Base-by-base conservation (phyloP, 768 basidiomycete species). In the Mycena venus region DNA sequence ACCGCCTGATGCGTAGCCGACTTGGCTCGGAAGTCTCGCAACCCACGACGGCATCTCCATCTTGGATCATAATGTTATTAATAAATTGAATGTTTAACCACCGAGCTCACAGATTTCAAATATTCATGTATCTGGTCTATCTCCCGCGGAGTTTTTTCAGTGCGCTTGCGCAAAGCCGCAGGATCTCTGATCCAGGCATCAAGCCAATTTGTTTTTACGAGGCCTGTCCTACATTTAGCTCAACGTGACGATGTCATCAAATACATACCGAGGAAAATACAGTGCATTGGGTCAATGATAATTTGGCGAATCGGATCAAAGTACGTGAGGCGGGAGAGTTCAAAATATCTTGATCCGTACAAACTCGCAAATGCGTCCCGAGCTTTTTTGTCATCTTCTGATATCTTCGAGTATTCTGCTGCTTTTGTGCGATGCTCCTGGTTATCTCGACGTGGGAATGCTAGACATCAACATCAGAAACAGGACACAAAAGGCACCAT, bases 251-350 rank as follows among this genome's bases (percentile, higher is more conserved):
- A 55, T n/a, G n/a, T n/a, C 19, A 19, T 66, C 23, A 56, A 44
- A 17, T 19, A 56, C 55, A 5, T 36, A 58, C 67, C 67, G 19
- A 68, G 67, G 36, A 68, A 68, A 7, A 68, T 34, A 23, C 56
- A 59, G 47, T 82, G 79, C 82, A 82, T 82, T 0, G 80, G 82
- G 59, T 82, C 82, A 23, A 81, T 74, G 10, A 82, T 68, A 6
- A 78, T 75, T 69, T 79, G 78, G 4, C 65, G 60, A 14, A 77
- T 25, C 0, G 76, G 51, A 60, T 83, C 70, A 27, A 82, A 82
- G 60, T 83, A 83, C 0, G 79, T 70, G 3, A 83, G 75, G 11
- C 73, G 68, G 19, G 67, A 63, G 2, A 82, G 51, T 32, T 82
- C 77, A 21, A 64, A 68, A 61, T 75, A 83, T 17, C 74, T 71